phyloP scores from a whole-genome alignment of 495 filamentous ascomycete genomes.

The Aspergillus bertholletiae region DNA sequence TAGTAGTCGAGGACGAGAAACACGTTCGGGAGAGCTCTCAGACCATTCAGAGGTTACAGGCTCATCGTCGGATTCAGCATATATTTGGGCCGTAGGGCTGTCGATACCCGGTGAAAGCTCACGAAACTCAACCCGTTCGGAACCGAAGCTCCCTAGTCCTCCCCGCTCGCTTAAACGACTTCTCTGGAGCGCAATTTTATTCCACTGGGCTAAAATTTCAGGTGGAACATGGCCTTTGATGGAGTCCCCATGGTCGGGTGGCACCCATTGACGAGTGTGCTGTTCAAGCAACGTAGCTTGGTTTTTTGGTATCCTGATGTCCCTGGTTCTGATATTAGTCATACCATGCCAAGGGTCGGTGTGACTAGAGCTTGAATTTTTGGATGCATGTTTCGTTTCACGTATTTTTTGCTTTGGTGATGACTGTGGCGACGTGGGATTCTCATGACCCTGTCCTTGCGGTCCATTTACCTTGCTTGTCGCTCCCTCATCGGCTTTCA shows the following conservation, averaged over 20 bases:
- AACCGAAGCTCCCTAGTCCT: background rate
- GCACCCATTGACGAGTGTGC: conserved; percentile 42
- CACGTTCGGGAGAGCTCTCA: conserved; percentile 7
- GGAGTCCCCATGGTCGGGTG: conserved; percentile 23
- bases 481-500: background rate
- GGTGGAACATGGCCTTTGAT: conserved; percentile 34
- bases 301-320: conserved; percentile 54
- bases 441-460: too few species aligned
- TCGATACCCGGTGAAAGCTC: background rate
- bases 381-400: background rate
- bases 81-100: conserved; percentile 2
- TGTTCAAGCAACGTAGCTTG: conserved; percentile 59
- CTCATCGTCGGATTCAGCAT: conserved; percentile 14
- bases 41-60: conserved; percentile 9
- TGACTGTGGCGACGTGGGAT: background rate
- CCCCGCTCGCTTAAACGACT: background rate
- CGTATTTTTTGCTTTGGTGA: background rate
- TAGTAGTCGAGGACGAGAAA: conserved; percentile 6
- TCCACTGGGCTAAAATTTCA: conserved; percentile 31
- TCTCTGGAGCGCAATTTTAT: conserved; percentile 32
- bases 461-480: background rate
- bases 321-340: conserved; percentile 35
- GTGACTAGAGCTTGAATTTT: background rate
- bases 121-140: conserved; percentile 1
- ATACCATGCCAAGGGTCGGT: conserved; percentile 35